These are phyloP conservation scores for Aspergillus awamori DNA, from an alignment of 2,329 filamentous ascomycete genomes.

Conservation along the genomic window DNA sequence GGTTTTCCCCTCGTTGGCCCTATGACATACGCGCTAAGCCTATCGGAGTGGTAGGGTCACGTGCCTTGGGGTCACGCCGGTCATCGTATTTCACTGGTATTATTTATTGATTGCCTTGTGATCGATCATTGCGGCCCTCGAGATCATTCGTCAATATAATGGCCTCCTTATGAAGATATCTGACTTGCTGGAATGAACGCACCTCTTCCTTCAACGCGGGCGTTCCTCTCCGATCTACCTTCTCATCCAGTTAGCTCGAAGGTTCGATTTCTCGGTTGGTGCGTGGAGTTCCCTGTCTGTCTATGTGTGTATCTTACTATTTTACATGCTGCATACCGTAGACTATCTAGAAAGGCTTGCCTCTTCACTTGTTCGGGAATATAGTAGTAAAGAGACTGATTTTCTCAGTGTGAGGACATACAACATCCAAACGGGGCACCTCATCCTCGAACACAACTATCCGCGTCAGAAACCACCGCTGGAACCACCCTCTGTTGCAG, in stretches of 20 bases:
- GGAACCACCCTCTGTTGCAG: slow-evolving; percentile 54
- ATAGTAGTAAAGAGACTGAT: background rate
- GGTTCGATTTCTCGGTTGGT: slow-evolving; percentile 92
- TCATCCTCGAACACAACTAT: slow-evolving; percentile 71
- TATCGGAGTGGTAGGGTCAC: slow-evolving; percentile 36
- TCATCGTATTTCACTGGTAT: background rate
- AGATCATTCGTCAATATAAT: too few relatives aligned
- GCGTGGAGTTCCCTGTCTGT: slow-evolving; percentile 40
- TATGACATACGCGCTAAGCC: slow-evolving; percentile 42
- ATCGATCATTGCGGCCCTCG: background rate
- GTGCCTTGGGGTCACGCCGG: slow-evolving; percentile 23
- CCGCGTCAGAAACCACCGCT: slow-evolving; percentile 42
- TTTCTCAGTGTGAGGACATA: slow-evolving; percentile 62
- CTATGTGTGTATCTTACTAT: background rate
- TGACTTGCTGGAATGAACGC: slow-evolving; percentile 43
- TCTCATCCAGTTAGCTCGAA: slow-evolving; percentile 65
- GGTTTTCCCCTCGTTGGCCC: slow-evolving; percentile 37
- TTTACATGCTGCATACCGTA: background rate
- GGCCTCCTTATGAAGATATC: too few relatives aligned
- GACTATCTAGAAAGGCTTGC: background rate
- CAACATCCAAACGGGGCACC: slow-evolving; percentile 57
- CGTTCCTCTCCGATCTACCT: slow-evolving; percentile 66
- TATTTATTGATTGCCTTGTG: background rate
- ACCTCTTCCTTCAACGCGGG: slow-evolving; percentile 66
- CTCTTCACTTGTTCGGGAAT: background rate